Conservation (phyloP, 176 grass and related monocot species). For the Bromus sterilis region DNA sequence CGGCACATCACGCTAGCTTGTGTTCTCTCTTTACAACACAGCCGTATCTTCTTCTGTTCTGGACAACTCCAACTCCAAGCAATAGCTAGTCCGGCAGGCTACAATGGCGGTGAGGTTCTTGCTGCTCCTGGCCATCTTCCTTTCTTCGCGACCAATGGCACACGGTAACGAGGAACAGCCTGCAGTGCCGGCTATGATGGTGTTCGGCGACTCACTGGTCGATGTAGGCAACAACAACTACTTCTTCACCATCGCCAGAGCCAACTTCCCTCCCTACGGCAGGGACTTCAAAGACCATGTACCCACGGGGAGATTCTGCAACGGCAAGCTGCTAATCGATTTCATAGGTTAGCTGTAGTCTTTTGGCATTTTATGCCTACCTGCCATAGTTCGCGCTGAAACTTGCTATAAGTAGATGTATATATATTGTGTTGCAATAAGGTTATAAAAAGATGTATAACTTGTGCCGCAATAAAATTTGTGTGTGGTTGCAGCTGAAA, state of each 20-base stretch:
- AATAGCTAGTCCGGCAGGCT: neutral
- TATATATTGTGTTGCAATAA: neutral
- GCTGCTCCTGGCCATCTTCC: neutral
- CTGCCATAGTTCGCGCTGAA: neutral
- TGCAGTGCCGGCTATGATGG: conserved; percentile 53
- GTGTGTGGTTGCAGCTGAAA: conserved; percentile 49
- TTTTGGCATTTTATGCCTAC: no score
- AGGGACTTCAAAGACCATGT: conserved; percentile 64
- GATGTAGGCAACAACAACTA: conserved; percentile 97
- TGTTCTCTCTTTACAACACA: neutral
- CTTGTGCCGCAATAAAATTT: neutral
- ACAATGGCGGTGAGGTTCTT: neutral
- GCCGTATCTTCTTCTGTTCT: neutral
- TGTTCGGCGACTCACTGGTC: conserved; percentile 72
- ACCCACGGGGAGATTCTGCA: conserved; percentile 88
- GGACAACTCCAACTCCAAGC: neutral
- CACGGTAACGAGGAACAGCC: conserved; percentile 6
- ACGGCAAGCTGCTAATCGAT: conserved; percentile 67
- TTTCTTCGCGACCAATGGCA: neutral
- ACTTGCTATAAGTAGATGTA: neutral
- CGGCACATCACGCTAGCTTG: neutral
- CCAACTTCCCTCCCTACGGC: conserved; percentile 73
- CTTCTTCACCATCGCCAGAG: conserved; percentile 54
- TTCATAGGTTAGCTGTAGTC: conserved; percentile 40
- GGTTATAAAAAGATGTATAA: neutral